Base-by-base conservation (phyloP, 1,139 yeast species). In the Debaryomyces coudertii region DNA sequence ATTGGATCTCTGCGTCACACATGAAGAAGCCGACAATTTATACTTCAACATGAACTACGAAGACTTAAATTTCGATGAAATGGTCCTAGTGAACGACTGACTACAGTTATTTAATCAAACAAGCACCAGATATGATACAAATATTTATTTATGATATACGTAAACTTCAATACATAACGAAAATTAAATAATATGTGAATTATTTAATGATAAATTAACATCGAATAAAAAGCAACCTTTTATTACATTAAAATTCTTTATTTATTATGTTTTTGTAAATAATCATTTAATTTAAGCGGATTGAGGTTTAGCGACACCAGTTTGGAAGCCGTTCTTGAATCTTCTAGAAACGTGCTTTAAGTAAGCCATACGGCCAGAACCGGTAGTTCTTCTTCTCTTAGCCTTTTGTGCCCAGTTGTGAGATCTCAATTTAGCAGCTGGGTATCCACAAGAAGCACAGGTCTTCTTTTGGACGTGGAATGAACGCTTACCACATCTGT, bases 351-450 rank as follows among this genome's bases (percentile, higher is more conserved):
- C 96, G 79, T 85, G 87, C 85, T 92, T 93, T 79, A 95, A 85
- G 90, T 93, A 84, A 77, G 93, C 82, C 96, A 90, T 90, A 83
- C 99, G 95, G 79, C 99, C 99, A 76, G 98, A 86, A 83, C 99
- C 99, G 65, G 98, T 92, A 67, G 99, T 93, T 80, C 89, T 87
- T 89, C 99, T 90, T 90, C 99, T 90, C 87, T 92, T 90, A 71
- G 98, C 97, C 88, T 93, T 93, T 63, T 80, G 79, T 74, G 95
- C 97, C 99, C 99, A 93, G 97, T 93, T 93, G 95, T 82, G 87
- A 69, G 89, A 82, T 87, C 99, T 90, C 80, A 88, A 76, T 85
- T 95, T 95, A 69, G 99, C 98, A 72, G 98, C 90, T 80, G 99
- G 99, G 88, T 93, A 93, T 70, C 99, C 99, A 82, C 99, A 93